Percentiles rank a stretch among this genome's conserved stretches.
phyloP scores from a whole-genome alignment of 768 basidiomycete genomes.

The Mycena haematopus region DNA sequence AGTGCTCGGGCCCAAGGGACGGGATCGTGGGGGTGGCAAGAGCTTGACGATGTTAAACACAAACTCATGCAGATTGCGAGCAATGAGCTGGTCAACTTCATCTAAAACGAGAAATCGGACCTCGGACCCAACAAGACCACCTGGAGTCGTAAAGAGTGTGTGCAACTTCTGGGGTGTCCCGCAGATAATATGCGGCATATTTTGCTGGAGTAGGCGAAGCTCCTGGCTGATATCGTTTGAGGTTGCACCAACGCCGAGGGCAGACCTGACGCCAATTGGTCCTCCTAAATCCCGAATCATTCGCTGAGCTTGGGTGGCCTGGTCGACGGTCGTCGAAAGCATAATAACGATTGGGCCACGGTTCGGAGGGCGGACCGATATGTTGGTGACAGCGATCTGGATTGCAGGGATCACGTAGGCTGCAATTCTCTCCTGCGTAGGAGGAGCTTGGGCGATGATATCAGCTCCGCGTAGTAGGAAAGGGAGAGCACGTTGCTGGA shows the following conservation, averaged over 20 bases:
- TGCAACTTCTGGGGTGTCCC: constrained; percentile 97
- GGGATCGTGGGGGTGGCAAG: constrained; percentile 86
- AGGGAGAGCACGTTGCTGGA: constrained; percentile 95
- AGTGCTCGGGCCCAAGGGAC: constrained; percentile 54
- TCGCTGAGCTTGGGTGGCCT: constrained; percentile 95
- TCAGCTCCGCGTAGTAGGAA: constrained; percentile 94
- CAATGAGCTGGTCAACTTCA: constrained; percentile 97
- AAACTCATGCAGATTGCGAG: constrained; percentile 93
- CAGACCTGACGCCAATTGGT: constrained; percentile 90
- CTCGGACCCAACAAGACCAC: constrained; percentile 80
- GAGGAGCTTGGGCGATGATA: constrained; percentile 98
- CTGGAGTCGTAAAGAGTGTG: constrained; percentile 83
- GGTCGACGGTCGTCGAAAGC: constrained; percentile 97
- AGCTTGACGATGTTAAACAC: constrained; percentile 94
- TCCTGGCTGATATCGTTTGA: constrained; percentile 75
- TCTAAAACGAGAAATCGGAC: constrained; percentile 95
- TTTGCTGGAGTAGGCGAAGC: constrained; percentile 84
- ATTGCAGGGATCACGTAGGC: constrained; percentile 95
- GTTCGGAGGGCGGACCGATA: constrained; percentile 59
- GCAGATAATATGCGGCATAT: constrained; percentile 93
- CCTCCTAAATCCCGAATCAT: constrained; percentile 95
- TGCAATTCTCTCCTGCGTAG: constrained; percentile 97
- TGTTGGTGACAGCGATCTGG: constrained; percentile 76
- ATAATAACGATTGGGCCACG: constrained; percentile 90
- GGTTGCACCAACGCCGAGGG: constrained; percentile 84